Evolutionary conservation across 345 rosid genomes (phyloP), one percentile per base, ranked within the genome.

Genomic region (Brassica rapa): DNA sequence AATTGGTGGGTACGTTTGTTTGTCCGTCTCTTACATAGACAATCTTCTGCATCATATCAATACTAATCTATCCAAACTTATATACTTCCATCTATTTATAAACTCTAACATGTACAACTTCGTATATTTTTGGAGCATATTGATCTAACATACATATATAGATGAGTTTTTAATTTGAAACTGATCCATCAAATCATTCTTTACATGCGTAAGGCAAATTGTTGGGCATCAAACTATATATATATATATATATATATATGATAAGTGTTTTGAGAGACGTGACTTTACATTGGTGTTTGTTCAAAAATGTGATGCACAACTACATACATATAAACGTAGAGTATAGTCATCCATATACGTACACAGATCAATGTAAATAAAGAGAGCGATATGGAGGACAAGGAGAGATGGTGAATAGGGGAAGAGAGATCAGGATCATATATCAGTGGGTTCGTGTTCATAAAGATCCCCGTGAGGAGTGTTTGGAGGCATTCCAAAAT

Each of bases 401-500:
- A 49, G 55, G 53, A 59, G 53, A 46, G 53, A 46, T 15, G 15
- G 8, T 33, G 37, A 33, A 33, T 33, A 33, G 37, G 37, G 37
- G 37, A 33, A 33, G 37, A 33, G 37, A 33, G 37, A 25, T 25
- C 29, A n/a, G 55, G 19, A n/a, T 14, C 29, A 49, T 49, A 49
- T 49, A 49, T 16, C 19, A 14, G 55, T 49, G 55, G 19, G 55
- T 79, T 24, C 70, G 75, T 66, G 61, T 80, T 62, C 75, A 70
- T 46, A 59, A 79, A 80, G 80, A 37, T 70, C 79, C 86, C 89
- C 89, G 89, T 86, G 89, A 86, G 86, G 81, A 76, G 80, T 81
- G 66, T 81, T 86, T 83, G 89, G 89, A 84, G 85, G 82, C 87
- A 86, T 86, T 83, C 85, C 80, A 63, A 65, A 71, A 83, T 74